phyloP scores from a whole-genome alignment of 1,284 basidiomycete species.

The Phlebopus sp. region DNA sequence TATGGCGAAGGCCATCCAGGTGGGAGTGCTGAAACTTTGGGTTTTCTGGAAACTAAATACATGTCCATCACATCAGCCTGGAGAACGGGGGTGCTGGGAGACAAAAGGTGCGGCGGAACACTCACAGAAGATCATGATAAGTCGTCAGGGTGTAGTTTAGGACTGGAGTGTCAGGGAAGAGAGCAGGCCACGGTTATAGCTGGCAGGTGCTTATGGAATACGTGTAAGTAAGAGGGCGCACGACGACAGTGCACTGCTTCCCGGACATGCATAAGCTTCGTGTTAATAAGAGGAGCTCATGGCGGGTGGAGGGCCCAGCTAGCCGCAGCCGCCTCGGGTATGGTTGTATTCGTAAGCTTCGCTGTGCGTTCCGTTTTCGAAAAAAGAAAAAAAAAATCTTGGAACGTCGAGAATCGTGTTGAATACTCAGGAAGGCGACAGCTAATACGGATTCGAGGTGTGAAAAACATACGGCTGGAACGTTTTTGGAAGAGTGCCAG shows the following conservation, averaged over 20 bases:
- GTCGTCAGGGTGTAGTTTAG: conserved; percentile 15
- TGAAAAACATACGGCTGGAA: conserved; percentile 1
- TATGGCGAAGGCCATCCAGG: conserved; percentile 38
- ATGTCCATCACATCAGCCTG: not conserved
- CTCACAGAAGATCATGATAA: conserved; percentile 32
- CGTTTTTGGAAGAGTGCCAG: conserved; percentile 5
- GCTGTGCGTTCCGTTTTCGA: conserved; percentile 13
- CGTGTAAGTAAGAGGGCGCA: conserved; percentile 12
- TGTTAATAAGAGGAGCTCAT: conserved; percentile 32
- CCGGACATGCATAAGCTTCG: conserved; percentile 32
- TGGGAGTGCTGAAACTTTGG: conserved; percentile 27
- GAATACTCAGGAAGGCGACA: conserved; percentile 5
- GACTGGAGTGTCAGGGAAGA: conserved; percentile 1
- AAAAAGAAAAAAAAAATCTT: too few relatives aligned
- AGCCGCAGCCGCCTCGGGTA: conserved; percentile 19
- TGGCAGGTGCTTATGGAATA: conserved; percentile 25
- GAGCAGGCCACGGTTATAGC: conserved; percentile 12
- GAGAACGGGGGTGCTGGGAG: not conserved
- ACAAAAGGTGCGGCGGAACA: conserved; percentile 2
- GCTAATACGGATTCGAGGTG: conserved; percentile 5
- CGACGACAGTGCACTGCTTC: conserved; percentile 15
- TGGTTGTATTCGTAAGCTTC: conserved; percentile 1
- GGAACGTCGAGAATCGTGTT: conserved; percentile 2
- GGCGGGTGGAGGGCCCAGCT: conserved; percentile 15
- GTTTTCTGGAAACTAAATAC: conserved; percentile 30